Evolutionary conservation across 108 stramenopile genomes (phyloP), one percentile per base, ranked within the genome.

Genomic region (Stephanodiscus minutulus): DNA sequence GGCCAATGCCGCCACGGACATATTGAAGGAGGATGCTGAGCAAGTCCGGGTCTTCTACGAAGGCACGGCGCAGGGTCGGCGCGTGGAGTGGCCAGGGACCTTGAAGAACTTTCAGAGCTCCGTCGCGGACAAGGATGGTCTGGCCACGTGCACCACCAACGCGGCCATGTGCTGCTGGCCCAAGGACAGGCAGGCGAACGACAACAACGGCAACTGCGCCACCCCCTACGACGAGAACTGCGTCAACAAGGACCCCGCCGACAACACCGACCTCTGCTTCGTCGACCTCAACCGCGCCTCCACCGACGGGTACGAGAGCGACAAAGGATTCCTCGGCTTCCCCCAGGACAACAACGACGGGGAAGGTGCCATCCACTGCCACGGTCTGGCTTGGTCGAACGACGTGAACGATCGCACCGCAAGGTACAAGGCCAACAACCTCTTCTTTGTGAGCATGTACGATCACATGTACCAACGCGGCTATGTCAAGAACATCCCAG

Each of bases 181-280:
- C 58, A 81, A 75, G 37, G 85, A 84, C 58, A 81, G 85, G 54
- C 84, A 85, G 49, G 75, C 80, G 11, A 81, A 73, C n/a, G 85
- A 86, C 36, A 74, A 79, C 59, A 86, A 86, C 28, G 85, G 85
- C 18, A 79, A 86, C 36, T 86, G 85, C 61, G 72, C 70, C 36
- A 71, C 29, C 25, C 33, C 61, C 1, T 80, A 80, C 61, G 68
- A 60, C 50, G 49, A 53, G 11, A 77, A 83, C 35, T 86, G 85
- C 46, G 70, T 79, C 18, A 77, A 86, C 46, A 74, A 73, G 27
- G 77, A 84, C 55, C 83, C 83, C 7, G 76, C 70, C n/a, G 85
- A 86, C 64, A 86, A 86, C 43, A 77, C 85, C 25, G 56, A 86
- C 37, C 54, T 86, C 47, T 86, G 85, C 64, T 86, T 61, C 49